Evolutionary conservation across 2,329 filamentous ascomycete species (phyloP).

Genomic region (Sporothrix curviconia): DNA sequence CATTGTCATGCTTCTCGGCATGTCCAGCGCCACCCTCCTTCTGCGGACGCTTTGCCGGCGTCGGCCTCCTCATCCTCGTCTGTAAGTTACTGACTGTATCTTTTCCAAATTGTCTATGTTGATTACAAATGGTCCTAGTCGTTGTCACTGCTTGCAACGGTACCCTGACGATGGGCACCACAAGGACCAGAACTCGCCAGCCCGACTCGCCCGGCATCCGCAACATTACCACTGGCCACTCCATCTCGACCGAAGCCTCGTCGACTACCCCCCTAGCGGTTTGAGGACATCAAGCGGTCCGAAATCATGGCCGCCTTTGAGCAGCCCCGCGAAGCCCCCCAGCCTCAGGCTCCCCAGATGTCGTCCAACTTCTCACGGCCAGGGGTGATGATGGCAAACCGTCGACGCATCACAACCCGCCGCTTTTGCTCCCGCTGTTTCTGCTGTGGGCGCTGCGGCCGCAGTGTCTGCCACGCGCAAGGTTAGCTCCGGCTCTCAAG

Average conservation of each 20-base stretch:
- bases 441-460: not conserved
- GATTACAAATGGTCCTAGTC: conserved; percentile 21
- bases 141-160: conserved; percentile 35
- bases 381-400: not conserved
- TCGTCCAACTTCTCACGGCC: conserved; percentile 31
- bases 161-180: conserved; percentile 26
- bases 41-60: conserved; percentile 46
- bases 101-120: not conserved
- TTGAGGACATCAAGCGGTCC: conserved; percentile 43
- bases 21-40: conserved; percentile 35
- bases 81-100: conserved; percentile 35
- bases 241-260: conserved; percentile 37
- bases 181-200: conserved; percentile 25
- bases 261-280: conserved; percentile 39
- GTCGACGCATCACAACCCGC: not conserved
- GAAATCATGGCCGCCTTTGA: conserved; percentile 33
- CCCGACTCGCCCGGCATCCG: conserved; percentile 35
- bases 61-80: conserved; percentile 43
- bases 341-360: conserved; percentile 16
- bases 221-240: conserved; percentile 31
- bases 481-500: conserved; percentile 11
- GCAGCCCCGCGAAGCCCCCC: conserved; percentile 26
- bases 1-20: conserved; percentile 44
- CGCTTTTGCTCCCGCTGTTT: not conserved
- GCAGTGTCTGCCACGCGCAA: not conserved